Evolutionary conservation across 305 asterid species (phyloP).

Genomic region (Coffea humblotiana): DNA sequence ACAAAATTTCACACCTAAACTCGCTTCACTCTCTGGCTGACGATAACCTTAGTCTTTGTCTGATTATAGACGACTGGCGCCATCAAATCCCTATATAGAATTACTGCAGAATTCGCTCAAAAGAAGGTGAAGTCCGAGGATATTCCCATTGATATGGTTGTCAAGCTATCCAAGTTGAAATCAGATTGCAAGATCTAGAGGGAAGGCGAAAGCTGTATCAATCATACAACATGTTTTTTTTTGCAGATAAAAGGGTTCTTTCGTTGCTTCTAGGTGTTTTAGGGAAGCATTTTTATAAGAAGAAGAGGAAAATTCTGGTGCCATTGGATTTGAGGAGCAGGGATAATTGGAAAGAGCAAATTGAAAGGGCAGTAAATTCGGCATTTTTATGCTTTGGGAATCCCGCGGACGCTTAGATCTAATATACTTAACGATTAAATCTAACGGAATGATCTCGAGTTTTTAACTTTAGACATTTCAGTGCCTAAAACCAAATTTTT

Average conservation of each 20-base stretch:
- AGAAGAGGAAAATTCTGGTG: conserved; percentile 67
- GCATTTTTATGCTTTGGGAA: conserved; percentile 63
- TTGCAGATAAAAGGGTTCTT: conserved; percentile 41
- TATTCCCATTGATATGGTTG: conserved; percentile 39
- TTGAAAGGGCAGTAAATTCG: conserved; percentile 48
- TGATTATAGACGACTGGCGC: conserved; percentile 71
- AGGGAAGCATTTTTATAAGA: conserved; percentile 78
- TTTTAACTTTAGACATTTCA: no score
- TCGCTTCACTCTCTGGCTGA: conserved; percentile 30
- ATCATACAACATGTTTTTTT: conserved; percentile 62
- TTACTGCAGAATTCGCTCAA: conserved; percentile 53
- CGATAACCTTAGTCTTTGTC: conserved; percentile 37
- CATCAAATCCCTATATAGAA: conserved; percentile 26
- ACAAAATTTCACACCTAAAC: conserved; percentile 58
- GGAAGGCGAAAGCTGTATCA: conserved; percentile 49
- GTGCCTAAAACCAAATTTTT: no score
- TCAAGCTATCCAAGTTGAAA: conserved; percentile 64
- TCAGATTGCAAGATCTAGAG: conserved; percentile 55
- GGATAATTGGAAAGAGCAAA: conserved; percentile 73
- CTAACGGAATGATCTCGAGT: no score
- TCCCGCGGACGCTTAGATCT: neutral
- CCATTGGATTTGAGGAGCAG: conserved; percentile 53
- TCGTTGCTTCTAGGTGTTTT: conserved; percentile 54
- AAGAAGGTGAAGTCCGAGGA: conserved; percentile 39
- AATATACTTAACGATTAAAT: no score